Base-by-base conservation (phyloP, 2,329 filamentous ascomycete species). In the Magnaporthiopsis rhizophila region DNA sequence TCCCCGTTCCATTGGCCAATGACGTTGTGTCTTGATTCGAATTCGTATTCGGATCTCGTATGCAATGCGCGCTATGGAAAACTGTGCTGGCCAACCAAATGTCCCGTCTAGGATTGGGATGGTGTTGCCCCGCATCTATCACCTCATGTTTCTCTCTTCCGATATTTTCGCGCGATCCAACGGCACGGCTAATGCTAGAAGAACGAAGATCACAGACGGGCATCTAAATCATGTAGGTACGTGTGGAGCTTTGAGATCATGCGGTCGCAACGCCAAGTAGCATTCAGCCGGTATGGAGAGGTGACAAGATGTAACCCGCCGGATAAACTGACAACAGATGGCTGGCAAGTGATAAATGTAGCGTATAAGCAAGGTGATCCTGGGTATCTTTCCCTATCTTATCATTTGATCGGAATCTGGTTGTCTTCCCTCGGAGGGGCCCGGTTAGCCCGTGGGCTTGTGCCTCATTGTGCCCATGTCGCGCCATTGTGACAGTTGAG, bases 11-110 rank as follows among this genome's bases (percentile, higher is more conserved):
- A 60, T 38, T 60, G 58, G 21, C 32, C 58, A 60, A 60, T 60
- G 26, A 53, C n/a, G 9, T 9, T 24, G 26, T 24, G 1, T 24
- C 15, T 30, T 15, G 28, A 3, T 3, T 60, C 58, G 58, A 28
- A 60, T 60, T 60, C 58, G 58, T 60, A 60, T 60, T 60, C 58
- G 58, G 58, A 60, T 60, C 57, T 26, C 57, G 45, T 21, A 53
- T 24, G 45, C 45, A 21, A 50, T 50, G 45, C 45, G n/a, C 45
- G n/a, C 45, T 24, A 58, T 58, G 4, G 15, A 58, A 26, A 28
- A 21, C n/a, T 24, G 45, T 21, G 45, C 38, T 53, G 45, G 9
- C 45, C 45, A 53, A 53, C 45, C 45, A 53, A 53, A 53, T 24
- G 21, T 21, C n/a, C 21, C n/a, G 45, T 24, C 18, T 11, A 21